Evolutionary conservation across 2,329 filamentous ascomycete species (phyloP), one percentile per base, ranked within the genome.

Genomic region (Botrytis sinoallii): DNA sequence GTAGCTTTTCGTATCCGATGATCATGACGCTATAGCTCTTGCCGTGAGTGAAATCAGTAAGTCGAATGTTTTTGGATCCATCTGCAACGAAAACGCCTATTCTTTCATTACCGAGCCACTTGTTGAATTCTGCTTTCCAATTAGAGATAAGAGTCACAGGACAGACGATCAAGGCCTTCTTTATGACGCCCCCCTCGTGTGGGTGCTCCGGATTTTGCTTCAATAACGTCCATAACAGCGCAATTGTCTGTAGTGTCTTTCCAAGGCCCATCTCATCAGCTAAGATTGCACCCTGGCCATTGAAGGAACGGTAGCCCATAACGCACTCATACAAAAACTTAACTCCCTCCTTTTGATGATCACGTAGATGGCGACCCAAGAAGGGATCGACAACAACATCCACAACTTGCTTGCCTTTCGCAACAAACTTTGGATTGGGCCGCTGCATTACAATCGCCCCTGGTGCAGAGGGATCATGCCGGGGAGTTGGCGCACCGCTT

Each of bases 211-310:
- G 90, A 78, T 91, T 92, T 78, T 93, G 91, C 80, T 92, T 93
- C 75, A 93, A 82, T 48, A 93, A 81, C 2, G 91, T 93, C 91
- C 91, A 93, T 20, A 93, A 79, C 64, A 93, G 82, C 4, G 91
- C 85, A 78, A 93, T 93, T 0, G 91, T 93, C 78, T 93, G 91
- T 48, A 93, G 80, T 0, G 91, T 93, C 82, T 93, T 93, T 32
- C 91, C 91, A 2, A 93, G 81, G 0, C 91, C 91, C 91, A 93
- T 93, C 77, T 93, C 91, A 79, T 93, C 91, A 2, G 91, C 91
- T 67, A 93, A 83, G 74, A 93, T 90, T 5, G 90, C 91, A 38
- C 91, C 91, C 81, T 91, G 87, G 1, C 91, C 91, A 77, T 88
- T 88, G 75, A 87, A 90, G 60, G 86, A 83, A 60, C 90, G 86